Evolutionary conservation across 768 basidiomycete genomes (phyloP), one percentile per base, ranked within the genome.

Genomic region (Fomitopsis serialis): DNA sequence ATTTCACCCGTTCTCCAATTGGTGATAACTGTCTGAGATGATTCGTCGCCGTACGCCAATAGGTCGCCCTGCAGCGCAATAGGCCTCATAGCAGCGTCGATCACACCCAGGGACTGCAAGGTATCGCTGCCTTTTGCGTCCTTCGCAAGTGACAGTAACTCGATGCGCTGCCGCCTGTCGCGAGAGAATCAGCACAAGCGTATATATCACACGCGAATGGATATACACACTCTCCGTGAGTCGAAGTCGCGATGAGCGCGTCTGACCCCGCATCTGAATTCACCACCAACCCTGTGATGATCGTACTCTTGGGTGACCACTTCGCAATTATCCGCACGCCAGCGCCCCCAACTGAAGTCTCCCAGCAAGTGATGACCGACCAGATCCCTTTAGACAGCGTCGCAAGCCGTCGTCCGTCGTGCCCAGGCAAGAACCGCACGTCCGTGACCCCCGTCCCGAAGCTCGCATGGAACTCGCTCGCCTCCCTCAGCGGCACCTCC

Each of bases 311-410:
- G 0, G 58, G 61, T 13, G 43, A 75, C 84, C 85, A 86, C 47
- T 78, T 71, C 13, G 72, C 75, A 7, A 58, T 54, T 24, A 54
- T 55, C 1, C 53, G 48, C 11, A 46, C 54, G n/a, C 37, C 5
- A 5, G 32, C 17, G 11, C 54, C 66, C 56, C 7, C 32, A 9
- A 61, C 56, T 25, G 50, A 55, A 22, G 80, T 58, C 51, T 80
- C 73, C 81, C 85, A 85, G 19, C 83, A 59, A 1, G 74, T 70
- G 45, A 87, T 58, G 17, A 72, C 69, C 37, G 80, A 80, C 85
- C 85, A 87, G 47, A 87, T 77, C 6, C 75, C 73, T 54, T 78
- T 78, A 3, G 81, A 81, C 9, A 82, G 72, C 7, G 79, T 79
- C 52, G 84, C 48, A 3, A 87, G 49, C 64, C 78, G 74, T 42